Evolutionary conservation across 345 rosid genomes (phyloP), one percentile per base, ranked within the genome.

Genomic region (Populus pruinosa): DNA sequence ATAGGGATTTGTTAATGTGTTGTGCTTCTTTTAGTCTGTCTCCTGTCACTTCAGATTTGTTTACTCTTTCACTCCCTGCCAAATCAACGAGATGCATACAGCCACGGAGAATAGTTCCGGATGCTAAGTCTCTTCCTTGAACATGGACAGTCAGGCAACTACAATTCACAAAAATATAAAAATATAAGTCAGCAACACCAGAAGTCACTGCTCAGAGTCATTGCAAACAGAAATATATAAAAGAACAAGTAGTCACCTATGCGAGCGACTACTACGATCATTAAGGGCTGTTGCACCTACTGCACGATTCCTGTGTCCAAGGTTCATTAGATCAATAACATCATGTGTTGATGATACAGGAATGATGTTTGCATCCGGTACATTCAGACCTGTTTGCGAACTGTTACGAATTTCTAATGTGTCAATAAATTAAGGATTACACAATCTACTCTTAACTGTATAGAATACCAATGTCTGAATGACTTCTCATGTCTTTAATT

Each of bases 191-290:
- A 69, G 25, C 59, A 36, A 67, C n/a, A 50, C 62, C 36, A 63
- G 23, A 49, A 35, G 64, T 27, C 61, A 44, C 43, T 38, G 55
- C 31, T 13, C 38, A 29, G 16, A 71, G 76, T 67, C 77, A 74
- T 36, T 39, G 66, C 35, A 31, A 53, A 18, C 20, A 55, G 50
- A 38, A 55, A 76, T 25, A 72, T 47, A 53, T 38, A 69, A 61
- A 81, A 69, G 78, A 78, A 41, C 38, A 64, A 63, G 6, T 27
- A 11, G 39, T 77, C 76, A 96, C 99, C 99, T 96, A 70, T 96
- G 99, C 77, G 99, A 96, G 73, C 99, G 98, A 80, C 99, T 96
- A 81, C 99, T 96, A 14, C 98, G 91, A 62, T 96, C 99, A 90
- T 96, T 96, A 79, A 96, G 69, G 64, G 99, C 98, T 77, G 98